Evolutionary conservation across 129 eudicot genomes (phyloP).

Genomic region (Saussurea involucrata): DNA sequence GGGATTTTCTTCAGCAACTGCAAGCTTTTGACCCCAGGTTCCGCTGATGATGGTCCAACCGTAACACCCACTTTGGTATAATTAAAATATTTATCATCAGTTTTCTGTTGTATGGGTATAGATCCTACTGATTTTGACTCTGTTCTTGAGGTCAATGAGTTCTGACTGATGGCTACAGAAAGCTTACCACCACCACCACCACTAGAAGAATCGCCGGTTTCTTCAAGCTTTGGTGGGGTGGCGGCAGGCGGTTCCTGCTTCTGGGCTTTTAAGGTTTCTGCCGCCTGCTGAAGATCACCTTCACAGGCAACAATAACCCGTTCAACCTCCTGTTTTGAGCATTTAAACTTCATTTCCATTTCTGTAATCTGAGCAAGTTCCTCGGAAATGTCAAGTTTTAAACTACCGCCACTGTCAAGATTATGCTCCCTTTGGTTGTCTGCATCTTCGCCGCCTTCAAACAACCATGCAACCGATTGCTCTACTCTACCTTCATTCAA

Average conservation of each 20-base stretch:
- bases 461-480: conserved; percentile 67
- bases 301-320: conserved; percentile 65
- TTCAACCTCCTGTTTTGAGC: conserved; percentile 72
- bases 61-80: too few relatives aligned
- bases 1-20: conserved; percentile 44
- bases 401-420: conserved; percentile 49
- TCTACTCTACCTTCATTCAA: conserved; percentile 72
- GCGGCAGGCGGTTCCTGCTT: conserved; percentile 51
- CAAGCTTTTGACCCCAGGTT: conserved; percentile 40
- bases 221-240: conserved; percentile 48
- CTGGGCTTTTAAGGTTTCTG: conserved; percentile 52
- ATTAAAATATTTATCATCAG: conserved; percentile 48
- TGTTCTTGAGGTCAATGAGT: conserved; percentile 18
- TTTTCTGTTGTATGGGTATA: conserved; percentile 31
- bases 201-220: conserved; percentile 47
- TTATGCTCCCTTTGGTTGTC: conserved; percentile 41
- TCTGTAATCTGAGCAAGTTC: conserved; percentile 60
- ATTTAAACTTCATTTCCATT: conserved; percentile 55
- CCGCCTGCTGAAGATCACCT: conserved; percentile 75
- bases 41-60: too few relatives aligned
- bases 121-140: conserved; percentile 37
- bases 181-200: conserved; percentile 30
- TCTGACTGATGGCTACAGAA: conserved; percentile 33
- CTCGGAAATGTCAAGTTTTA: conserved; percentile 72
- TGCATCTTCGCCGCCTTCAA: conserved; percentile 63